A percentile compares a stretch with the other conserved stretches of the same genome.
These are phyloP conservation scores for Pugionium cornutum DNA, from an alignment of 345 rosid species.

Conservation along the genomic window DNA sequence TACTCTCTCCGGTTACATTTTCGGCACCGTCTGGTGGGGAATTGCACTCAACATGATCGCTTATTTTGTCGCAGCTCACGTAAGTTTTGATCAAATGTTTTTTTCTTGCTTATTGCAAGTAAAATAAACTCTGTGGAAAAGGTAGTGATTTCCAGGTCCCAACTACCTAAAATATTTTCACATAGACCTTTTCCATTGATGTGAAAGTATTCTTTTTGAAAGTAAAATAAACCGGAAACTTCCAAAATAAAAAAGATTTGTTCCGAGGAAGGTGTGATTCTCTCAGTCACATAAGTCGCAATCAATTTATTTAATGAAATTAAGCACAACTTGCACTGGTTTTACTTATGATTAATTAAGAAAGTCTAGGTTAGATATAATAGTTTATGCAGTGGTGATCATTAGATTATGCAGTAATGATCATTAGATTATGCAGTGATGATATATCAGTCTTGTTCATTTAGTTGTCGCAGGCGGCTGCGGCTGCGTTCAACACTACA, in stretches of 20 bases:
- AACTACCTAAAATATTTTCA: constrained; percentile 25
- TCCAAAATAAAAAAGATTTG: constrained; percentile 38
- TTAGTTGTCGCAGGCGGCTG: too few species aligned
- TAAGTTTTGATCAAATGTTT: constrained; percentile 43
- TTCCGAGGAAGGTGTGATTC: constrained; percentile 42
- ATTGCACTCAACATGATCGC: constrained; percentile 90
- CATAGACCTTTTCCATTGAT: constrained; percentile 39
- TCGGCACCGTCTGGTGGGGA: constrained; percentile 99
- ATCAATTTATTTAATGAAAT: constrained; percentile 20
- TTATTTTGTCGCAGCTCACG: constrained; percentile 92
- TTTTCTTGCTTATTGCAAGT: not conserved
- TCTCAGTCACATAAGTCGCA: constrained; percentile 30
- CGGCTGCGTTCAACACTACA: too few species aligned
- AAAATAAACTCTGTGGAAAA: not conserved
- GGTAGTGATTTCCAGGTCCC: constrained; percentile 19
- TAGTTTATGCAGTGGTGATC: constrained; percentile 16
- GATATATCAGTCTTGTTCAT: too few species aligned
- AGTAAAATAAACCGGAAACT: constrained; percentile 22
- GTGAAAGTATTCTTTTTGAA: constrained; percentile 24
- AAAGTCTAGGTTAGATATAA: not conserved
- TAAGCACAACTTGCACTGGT: not conserved
- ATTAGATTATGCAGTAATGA: not conserved
- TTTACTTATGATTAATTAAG: constrained; percentile 21
- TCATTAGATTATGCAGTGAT: too few species aligned
- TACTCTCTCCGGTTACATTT: constrained; percentile 83